These are phyloP conservation scores for Marasmius sp. DNA, from an alignment of 1,284 basidiomycete genomes.

Conservation along the genomic window DNA sequence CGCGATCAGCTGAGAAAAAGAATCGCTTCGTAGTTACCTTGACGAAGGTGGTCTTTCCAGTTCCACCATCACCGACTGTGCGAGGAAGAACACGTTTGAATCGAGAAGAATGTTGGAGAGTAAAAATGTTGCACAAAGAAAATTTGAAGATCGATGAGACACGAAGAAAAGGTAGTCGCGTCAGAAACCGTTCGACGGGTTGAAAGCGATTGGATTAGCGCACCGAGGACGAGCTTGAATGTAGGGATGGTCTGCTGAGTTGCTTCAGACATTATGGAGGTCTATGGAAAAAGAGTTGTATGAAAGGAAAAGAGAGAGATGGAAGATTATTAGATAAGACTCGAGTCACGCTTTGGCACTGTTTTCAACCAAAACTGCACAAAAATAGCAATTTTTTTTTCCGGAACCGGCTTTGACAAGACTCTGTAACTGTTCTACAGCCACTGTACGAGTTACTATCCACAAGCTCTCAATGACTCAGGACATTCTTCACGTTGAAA, in stretches of 20 bases:
- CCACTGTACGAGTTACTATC: too few species aligned
- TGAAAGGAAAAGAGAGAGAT: slow-evolving; percentile 7
- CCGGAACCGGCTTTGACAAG: neutral
- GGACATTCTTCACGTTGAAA: too few species aligned
- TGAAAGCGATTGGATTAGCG: slow-evolving; percentile 34
- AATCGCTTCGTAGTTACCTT: slow-evolving; percentile 57
- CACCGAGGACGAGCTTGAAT: slow-evolving; percentile 98
- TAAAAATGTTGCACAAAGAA: slow-evolving; percentile 4
- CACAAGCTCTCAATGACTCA: too few species aligned
- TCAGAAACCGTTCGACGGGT: slow-evolving; percentile 30
- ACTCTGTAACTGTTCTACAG: too few species aligned
- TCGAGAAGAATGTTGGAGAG: slow-evolving; percentile 25
- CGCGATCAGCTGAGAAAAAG: slow-evolving; percentile 43
- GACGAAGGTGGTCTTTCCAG: slow-evolving; percentile 97
- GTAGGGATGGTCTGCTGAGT: slow-evolving; percentile 62
- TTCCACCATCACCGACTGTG: slow-evolving; percentile 95
- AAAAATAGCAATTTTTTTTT: neutral
- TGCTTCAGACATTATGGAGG: slow-evolving; percentile 43
- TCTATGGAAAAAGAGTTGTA: slow-evolving; percentile 18
- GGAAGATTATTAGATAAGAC: slow-evolving; percentile 1
- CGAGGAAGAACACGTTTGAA: slow-evolving; percentile 18
- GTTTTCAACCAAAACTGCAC: neutral
- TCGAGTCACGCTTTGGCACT: slow-evolving; percentile 2
- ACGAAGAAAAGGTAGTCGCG: slow-evolving; percentile 17
- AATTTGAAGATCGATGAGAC: slow-evolving; percentile 6